Base-by-base conservation (phyloP, 768 basidiomycete species). In the Panus rudis region DNA sequence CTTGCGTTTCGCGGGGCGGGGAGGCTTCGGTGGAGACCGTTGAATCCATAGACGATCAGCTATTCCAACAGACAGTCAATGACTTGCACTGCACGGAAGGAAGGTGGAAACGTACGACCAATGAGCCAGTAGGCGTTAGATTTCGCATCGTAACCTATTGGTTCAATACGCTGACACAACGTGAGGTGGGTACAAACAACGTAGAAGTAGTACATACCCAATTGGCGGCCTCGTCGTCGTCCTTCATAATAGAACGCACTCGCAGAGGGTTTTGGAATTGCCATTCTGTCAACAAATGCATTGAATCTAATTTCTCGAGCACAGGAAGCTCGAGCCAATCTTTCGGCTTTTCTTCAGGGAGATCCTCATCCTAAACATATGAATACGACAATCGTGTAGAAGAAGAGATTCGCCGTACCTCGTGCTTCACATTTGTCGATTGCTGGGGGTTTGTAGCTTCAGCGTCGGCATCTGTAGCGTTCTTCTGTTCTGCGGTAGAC, bases 11-110 rank as follows among this genome's bases (percentile, higher is more conserved):
- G 64, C 49, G 12, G 48, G 58, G 37, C 57, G 60, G 33, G 65
- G 63, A 27, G 68, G 67, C 54, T 70, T 77, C 2, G 77, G 81
- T 10, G 68, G 72, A 23, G 69, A 65, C n/a, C 85, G 82, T 57
- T 92, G 89, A 33, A 90, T 77, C 90, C 90, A 92, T 19, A 92
- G 69, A 19, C 90, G 81, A 55, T 90, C 82, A 42, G 77, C 87
- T 88, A 25, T 3, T 20, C 44, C 20, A n/a, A 13, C n/a, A 34
- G 27, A 14, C 8, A 24, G 33, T 33, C 42, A 43, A 13, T 34
- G 39, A 32, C 41, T 45, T 49, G 35, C 32, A 40, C 33, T 39
- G 12, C 21, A 23, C 16, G 16, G 34, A 10, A 24, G 16, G 19
- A 22, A 26, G n/a, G 32, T 38, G 25, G 6, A 16, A 26, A 66